These are phyloP conservation scores for Crithidia bombi DNA, from an alignment of 208 protist species.

Conservation along the genomic window DNA sequence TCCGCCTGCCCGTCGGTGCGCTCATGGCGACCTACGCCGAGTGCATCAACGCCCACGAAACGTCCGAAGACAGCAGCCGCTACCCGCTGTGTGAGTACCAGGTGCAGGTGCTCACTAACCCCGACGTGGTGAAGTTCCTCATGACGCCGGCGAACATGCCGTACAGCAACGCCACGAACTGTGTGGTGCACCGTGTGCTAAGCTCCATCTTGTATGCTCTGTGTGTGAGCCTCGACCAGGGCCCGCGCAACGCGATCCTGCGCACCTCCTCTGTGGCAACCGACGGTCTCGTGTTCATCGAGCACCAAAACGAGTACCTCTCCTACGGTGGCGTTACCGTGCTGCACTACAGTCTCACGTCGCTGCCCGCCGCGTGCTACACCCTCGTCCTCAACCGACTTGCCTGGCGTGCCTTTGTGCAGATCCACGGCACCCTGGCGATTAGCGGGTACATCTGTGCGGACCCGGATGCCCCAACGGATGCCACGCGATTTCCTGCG, in stretches of 20 bases:
- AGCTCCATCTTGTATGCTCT: slow-evolving; percentile 50
- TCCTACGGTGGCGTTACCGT: slow-evolving; percentile 17
- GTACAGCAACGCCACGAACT: slow-evolving; percentile 43
- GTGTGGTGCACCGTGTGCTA: slow-evolving; percentile 58
- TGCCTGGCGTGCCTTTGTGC: slow-evolving; percentile 30
- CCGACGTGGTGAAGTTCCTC: slow-evolving; percentile 49
- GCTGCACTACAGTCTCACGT: slow-evolving; percentile 21
- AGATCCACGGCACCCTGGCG: slow-evolving; percentile 26
- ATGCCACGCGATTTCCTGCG: slow-evolving; percentile 21
- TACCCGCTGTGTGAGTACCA: slow-evolving; percentile 18
- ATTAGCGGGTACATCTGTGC: slow-evolving; percentile 35
- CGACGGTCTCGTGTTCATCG: slow-evolving; percentile 33
- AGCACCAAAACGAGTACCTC: slow-evolving; percentile 18
- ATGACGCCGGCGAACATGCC: slow-evolving; percentile 38
- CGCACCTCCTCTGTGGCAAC: slow-evolving; percentile 5
- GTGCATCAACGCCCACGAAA: slow-evolving; percentile 32
- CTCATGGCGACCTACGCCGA: slow-evolving; percentile 66
- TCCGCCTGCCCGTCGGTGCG: slow-evolving; percentile 57
- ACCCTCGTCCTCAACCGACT: slow-evolving; percentile 36
- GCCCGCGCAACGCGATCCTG: slow-evolving; percentile 7
- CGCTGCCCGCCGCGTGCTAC: slow-evolving; percentile 22
- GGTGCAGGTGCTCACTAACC: slow-evolving; percentile 77
- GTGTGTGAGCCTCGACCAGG: slow-evolving; percentile 28
- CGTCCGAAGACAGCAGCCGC: slow-evolving; percentile 27
- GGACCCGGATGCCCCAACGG: slow-evolving; percentile 22